Evolutionary conservation across 495 filamentous ascomycete genomes (phyloP), one percentile per base, ranked within the genome.

Genomic region (Hypoxylon fragiforme): DNA sequence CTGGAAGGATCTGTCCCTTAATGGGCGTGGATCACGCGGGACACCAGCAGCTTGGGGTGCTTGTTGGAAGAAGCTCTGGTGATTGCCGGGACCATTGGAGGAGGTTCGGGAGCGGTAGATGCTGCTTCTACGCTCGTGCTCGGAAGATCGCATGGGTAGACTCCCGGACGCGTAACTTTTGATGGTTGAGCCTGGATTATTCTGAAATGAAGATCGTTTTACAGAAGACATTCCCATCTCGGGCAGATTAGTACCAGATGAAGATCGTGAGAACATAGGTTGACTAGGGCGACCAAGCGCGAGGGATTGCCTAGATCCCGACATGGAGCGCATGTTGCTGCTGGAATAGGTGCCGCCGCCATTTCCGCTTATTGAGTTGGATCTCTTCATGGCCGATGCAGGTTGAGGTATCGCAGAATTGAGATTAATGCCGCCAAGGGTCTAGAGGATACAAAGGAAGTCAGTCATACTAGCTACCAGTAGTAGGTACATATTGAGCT

Each of bases 311-410:
- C 91, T 80, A 54, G 91, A 85, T 48, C 88, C 90, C 50, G 90
- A 91, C 57, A 85, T 76, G 37, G 89, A 89, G 57, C 91, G 89
- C 45, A 77, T 82, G 69, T 92, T 83, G 68, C 84, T 84, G 28
- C 81, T 77, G n/a, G 83, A 81, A 69, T 79, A 83, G 28, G 80
- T 79, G 32, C 79, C 73, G 64, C 84, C 85, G 43, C 52, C 59
- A 64, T 85, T 81, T 57, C 80, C 82, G 44, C 84, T 84, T 38
- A 85, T 86, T n/a, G 90, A 92, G 61, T 84, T 95, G 6, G 90
- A 89, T 67, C 94, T 89, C 73, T 97, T 97, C 77, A 97, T 80
- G 18, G 94, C 89, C n/a, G 94, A 97, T n/a, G 87, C 77, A 3
- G 91, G 91, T 70, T 91, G 88, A 3, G 92, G 91, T 46, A 96